Evolutionary conservation across 2,329 filamentous ascomycete species (phyloP), one percentile per base, ranked within the genome.

Genomic region (Cladobotryum mycophilum): DNA sequence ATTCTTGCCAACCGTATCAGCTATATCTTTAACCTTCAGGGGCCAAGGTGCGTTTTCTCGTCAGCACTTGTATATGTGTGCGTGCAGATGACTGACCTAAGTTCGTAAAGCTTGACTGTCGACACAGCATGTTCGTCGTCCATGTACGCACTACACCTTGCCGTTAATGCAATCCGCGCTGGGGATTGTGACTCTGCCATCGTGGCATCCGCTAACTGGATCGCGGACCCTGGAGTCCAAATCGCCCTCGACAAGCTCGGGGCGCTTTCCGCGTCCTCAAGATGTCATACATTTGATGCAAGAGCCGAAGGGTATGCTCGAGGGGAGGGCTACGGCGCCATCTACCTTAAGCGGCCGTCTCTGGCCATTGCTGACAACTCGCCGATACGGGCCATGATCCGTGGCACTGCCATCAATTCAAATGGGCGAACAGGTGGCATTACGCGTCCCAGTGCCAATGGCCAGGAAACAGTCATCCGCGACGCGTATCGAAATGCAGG

Each of bases 1-100:
- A 70, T 75, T 44, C 56, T 76, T 48, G 64, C 70, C 11, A 78
- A 77, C 55, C 65, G 74, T 2, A 62, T 78, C 12, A 75, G 72
- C 0, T 72, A 76, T 55, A 70, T 67, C 45, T 74, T 74, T 54
- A 69, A 78, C 49, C 64, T 78, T 33, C 61, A 64, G 4, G 75
- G 76, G 0, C 71, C 75, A 3, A 51, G 49, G 49, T 20, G 3
- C 20, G 20, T 20, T 20, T n/a, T n/a, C 53, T 7, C 38, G 53
- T 3, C 17, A 55, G 17, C 20, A 3, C 20, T 20, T 20, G 20
- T 20, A 20, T 20, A 20, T 5, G 5, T 20, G 20, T 20, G n/a
- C n/a, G 3, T 20, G 20, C 20, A 20, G 3, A 20, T 20, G 20
- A 20, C 20, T 20, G 20, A 20, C 20, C 20, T 20, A 5, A 5